Conservation (phyloP, 306 rosid species). For the Neltuma alba region DNA sequence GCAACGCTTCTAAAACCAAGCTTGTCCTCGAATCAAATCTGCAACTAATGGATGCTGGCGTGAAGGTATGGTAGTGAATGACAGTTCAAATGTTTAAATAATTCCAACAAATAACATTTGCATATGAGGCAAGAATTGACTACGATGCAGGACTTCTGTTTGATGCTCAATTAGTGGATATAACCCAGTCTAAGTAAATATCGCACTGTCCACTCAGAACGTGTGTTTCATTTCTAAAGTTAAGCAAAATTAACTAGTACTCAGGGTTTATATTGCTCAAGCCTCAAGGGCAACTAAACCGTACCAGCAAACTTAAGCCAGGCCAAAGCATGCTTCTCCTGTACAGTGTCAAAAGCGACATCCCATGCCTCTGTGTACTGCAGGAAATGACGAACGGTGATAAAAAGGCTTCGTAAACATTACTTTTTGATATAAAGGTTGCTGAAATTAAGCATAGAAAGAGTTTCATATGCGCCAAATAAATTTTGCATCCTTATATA, state of each 20-base stretch:
- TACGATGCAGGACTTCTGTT: neutral
- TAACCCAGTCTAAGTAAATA: constrained; percentile 7
- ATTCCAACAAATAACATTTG: neutral
- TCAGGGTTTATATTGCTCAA: constrained; percentile 22
- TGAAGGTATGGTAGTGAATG: neutral
- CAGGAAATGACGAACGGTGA: constrained; percentile 30
- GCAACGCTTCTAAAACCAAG: neutral
- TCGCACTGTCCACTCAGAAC: neutral
- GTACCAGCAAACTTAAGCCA: constrained; percentile 90
- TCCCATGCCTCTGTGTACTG: constrained; percentile 94
- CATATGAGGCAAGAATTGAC: constrained; percentile 3
- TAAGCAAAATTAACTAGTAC: constrained; percentile 6
- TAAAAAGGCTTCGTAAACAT: neutral
- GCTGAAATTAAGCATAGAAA: constrained; percentile 7
- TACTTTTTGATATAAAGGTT: constrained; percentile 1
- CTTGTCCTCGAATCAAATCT: neutral
- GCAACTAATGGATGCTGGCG: neutral
- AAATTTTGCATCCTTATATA: constrained; percentile 34
- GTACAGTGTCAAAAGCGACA: constrained; percentile 83
- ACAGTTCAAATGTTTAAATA: neutral
- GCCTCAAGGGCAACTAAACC: constrained; percentile 23
- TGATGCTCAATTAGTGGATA: neutral
- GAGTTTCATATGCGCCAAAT: neutral
- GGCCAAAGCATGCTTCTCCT: constrained; percentile 89
- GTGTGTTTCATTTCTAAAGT: neutral